These are phyloP conservation scores for Kwoniella sp. DNA, from an alignment of 768 basidiomycete genomes.

Conservation along the genomic window DNA sequence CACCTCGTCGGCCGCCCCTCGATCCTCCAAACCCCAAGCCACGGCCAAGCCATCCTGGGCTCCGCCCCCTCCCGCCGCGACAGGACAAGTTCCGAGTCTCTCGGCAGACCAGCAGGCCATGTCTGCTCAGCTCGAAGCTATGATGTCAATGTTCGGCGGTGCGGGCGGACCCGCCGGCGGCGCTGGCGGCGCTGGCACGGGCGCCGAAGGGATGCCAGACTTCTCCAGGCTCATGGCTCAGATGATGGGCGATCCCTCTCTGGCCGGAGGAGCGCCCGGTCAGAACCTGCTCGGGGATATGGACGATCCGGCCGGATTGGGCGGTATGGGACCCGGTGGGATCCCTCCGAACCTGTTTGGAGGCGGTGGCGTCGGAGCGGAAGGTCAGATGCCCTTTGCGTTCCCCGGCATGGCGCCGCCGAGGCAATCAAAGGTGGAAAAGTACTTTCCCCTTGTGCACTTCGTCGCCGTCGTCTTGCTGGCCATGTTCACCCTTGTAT, in stretches of 20 bases:
- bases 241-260: slow-evolving; percentile 31
- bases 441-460: slow-evolving; percentile 44
- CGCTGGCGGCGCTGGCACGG: slow-evolving; percentile 5
- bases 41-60: slow-evolving; percentile 23
- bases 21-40: background rate
- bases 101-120: slow-evolving; percentile 31
- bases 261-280: background rate
- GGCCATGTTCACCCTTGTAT: slow-evolving; percentile 32
- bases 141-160: slow-evolving; percentile 42
- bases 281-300: slow-evolving; percentile 31
- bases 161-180: slow-evolving; percentile 1
- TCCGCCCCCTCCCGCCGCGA: slow-evolving; percentile 12
- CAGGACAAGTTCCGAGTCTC: background rate
- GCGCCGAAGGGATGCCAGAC: slow-evolving; percentile 27
- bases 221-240: slow-evolving; percentile 29
- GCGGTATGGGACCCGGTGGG: slow-evolving; percentile 18
- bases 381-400: slow-evolving; percentile 5
- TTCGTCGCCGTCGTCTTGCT: slow-evolving; percentile 34
- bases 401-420: slow-evolving; percentile 25
- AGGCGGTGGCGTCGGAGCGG: background rate
- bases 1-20: background rate
- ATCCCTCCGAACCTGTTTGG: slow-evolving; percentile 13
- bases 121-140: slow-evolving; percentile 33
- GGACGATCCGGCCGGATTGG: slow-evolving; percentile 38
- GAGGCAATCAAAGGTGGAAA: slow-evolving; percentile 26